Percentiles rank a stretch among this genome's conserved stretches.
Conservation (phyloP, 768 basidiomycete genomes). For the Lactarius psammicola region DNA sequence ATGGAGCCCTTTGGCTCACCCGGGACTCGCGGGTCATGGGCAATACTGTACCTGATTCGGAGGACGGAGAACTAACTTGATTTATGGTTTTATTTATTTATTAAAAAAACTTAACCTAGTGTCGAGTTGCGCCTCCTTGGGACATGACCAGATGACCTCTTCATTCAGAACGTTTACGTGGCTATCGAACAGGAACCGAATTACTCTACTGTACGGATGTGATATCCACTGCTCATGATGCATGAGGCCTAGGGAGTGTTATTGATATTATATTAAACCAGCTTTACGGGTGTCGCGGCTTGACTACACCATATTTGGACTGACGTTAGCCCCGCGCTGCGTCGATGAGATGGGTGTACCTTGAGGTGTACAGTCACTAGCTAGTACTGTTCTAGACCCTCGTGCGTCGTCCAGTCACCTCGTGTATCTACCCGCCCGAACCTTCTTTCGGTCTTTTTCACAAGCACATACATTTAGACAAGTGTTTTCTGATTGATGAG, state of each 20-base stretch:
- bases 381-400: too few relatives aligned
- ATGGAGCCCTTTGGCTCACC: slow-evolving; percentile 47
- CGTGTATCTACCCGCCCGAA: background rate
- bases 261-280: slow-evolving; percentile 27
- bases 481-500: slow-evolving; percentile 61
- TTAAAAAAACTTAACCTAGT: too few relatives aligned
- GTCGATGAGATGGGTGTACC: too few relatives aligned
- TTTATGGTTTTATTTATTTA: too few relatives aligned
- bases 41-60: too few relatives aligned
- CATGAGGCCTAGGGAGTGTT: slow-evolving; percentile 12
- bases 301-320: background rate
- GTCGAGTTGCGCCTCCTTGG: background rate
- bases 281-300: slow-evolving; percentile 2
- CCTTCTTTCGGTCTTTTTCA: slow-evolving; percentile 47
- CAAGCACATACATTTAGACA: slow-evolving; percentile 66
- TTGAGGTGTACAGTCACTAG: too few relatives aligned
- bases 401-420: background rate
- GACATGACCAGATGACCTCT: background rate
- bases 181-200: slow-evolving; percentile 18
- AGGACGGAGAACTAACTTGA: too few relatives aligned
- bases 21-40: too few relatives aligned
- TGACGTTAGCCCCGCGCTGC: background rate
- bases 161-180: slow-evolving; percentile 30
- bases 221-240: slow-evolving; percentile 29
- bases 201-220: slow-evolving; percentile 29